phyloP scores from a whole-genome alignment of 1,284 basidiomycete genomes.

The Apiotrichum gracile region DNA sequence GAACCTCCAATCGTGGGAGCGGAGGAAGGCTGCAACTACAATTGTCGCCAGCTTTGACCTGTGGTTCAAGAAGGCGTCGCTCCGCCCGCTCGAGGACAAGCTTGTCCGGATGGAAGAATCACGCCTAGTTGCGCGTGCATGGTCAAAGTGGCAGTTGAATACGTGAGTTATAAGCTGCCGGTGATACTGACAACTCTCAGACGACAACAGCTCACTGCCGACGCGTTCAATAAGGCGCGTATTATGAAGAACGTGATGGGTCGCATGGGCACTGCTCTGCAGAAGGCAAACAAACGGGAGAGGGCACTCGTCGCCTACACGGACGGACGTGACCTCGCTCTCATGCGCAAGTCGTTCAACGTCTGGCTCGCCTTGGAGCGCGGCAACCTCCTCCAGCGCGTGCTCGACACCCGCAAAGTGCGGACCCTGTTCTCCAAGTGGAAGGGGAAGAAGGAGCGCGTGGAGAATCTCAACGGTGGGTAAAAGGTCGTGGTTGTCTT shows the following conservation, averaged over 20 bases:
- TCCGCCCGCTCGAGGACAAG: conserved; percentile 11
- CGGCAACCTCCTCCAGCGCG: conserved; percentile 10
- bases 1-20: conserved; percentile 5
- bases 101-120: conserved; percentile 4
- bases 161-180: conserved; percentile 9
- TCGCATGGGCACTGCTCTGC: conserved; percentile 7
- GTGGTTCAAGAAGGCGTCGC: conserved; percentile 17
- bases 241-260: conserved; percentile 8
- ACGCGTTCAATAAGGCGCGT: conserved; percentile 7
- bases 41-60: conserved; percentile 5
- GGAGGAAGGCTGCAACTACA: background rate
- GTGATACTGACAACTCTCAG: conserved; percentile 3
- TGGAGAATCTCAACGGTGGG: conserved; percentile 6
- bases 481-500: background rate
- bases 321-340: conserved; percentile 6
- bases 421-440: background rate
- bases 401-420: conserved; percentile 5
- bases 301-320: background rate
- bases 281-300: conserved; percentile 3
- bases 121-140: conserved; percentile 13
- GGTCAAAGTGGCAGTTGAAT: conserved; percentile 20
- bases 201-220: background rate
- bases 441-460: conserved; percentile 2
- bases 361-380: conserved; percentile 15
- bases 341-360: conserved; percentile 8